Conservation (phyloP, 106 monocot species). For the Acanthochlamys bracteata region DNA sequence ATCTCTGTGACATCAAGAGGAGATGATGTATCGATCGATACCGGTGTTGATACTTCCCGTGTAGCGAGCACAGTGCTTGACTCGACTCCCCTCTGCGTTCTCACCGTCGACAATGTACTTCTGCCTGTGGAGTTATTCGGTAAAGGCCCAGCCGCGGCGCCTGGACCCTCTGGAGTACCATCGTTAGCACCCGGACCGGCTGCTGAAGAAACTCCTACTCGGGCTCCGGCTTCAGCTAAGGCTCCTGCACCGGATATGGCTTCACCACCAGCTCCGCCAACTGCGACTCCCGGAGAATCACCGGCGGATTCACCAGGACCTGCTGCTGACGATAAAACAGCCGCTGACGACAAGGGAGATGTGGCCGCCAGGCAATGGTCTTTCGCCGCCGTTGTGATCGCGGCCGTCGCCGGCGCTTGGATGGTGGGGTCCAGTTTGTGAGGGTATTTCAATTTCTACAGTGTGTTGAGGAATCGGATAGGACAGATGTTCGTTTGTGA, state of each 20-base stretch:
- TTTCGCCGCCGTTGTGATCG: not conserved
- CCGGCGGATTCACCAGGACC: constrained; percentile 13
- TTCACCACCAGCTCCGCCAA: constrained; percentile 38
- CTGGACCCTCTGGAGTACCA: constrained; percentile 21
- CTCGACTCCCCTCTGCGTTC: constrained; percentile 47
- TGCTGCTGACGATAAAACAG: constrained; percentile 17
- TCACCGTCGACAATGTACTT: constrained; percentile 56
- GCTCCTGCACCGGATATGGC: not conserved
- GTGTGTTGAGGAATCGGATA: not conserved
- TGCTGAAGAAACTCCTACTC: constrained; percentile 4
- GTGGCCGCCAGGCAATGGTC: not conserved
- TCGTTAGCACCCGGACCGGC: constrained; percentile 12
- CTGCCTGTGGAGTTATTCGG: constrained; percentile 60
- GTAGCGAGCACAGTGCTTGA: constrained; percentile 66
- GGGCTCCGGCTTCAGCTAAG: constrained; percentile 6
- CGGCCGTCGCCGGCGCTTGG: constrained; percentile 7
- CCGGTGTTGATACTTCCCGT: constrained; percentile 68
- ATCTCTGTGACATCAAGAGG: constrained; percentile 40
- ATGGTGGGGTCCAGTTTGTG: not conserved
- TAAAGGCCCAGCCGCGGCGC: constrained; percentile 29
- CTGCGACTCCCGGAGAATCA: constrained; percentile 15
- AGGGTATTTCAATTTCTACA: not conserved
- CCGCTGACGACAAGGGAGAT: constrained; percentile 17
- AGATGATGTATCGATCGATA: constrained; percentile 68
- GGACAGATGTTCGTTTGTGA: not conserved